Percentiles rank a stretch among this genome's conserved stretches.
These are phyloP conservation scores for Tulasnella sp. DNA, from an alignment of 768 basidiomycete species.

Conservation along the genomic window DNA sequence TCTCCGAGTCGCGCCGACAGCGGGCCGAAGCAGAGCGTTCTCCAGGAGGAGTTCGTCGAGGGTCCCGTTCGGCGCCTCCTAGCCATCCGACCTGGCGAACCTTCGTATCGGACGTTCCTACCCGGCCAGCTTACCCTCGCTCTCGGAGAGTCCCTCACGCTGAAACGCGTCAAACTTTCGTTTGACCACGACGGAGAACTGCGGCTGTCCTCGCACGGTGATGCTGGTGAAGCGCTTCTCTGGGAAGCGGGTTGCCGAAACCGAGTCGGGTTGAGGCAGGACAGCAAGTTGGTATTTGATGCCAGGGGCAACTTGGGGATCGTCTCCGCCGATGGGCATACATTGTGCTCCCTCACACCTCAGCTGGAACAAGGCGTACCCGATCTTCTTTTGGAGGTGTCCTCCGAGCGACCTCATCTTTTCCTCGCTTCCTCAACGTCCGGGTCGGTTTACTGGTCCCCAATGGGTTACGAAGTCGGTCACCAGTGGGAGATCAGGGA, in stretches of 20 bases:
- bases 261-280: background rate
- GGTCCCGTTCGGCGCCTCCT: slow-evolving; percentile 13
- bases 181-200: slow-evolving; percentile 15
- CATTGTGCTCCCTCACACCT: slow-evolving; percentile 10
- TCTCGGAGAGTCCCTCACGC: slow-evolving; percentile 11
- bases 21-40: background rate
- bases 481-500: background rate
- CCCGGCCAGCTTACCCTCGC: slow-evolving; percentile 16
- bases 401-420: slow-evolving; percentile 16
- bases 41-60: slow-evolving; percentile 13
- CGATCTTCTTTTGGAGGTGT: slow-evolving; percentile 11
- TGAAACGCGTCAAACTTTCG: slow-evolving; percentile 11
- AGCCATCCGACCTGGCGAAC: slow-evolving; percentile 17
- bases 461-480: slow-evolving; percentile 8
- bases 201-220: background rate
- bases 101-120: slow-evolving; percentile 13
- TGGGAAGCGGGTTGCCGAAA: slow-evolving; percentile 10
- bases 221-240: background rate
- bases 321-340: slow-evolving; percentile 11
- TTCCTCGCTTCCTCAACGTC: slow-evolving; percentile 2
- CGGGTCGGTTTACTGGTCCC: slow-evolving; percentile 15
- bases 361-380: background rate
- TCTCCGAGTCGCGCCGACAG: background rate
- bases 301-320: background rate
- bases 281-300: slow-evolving; percentile 4